Base-by-base conservation (phyloP, 2,329 filamentous ascomycete genomes). In the Capronia epimyces region DNA sequence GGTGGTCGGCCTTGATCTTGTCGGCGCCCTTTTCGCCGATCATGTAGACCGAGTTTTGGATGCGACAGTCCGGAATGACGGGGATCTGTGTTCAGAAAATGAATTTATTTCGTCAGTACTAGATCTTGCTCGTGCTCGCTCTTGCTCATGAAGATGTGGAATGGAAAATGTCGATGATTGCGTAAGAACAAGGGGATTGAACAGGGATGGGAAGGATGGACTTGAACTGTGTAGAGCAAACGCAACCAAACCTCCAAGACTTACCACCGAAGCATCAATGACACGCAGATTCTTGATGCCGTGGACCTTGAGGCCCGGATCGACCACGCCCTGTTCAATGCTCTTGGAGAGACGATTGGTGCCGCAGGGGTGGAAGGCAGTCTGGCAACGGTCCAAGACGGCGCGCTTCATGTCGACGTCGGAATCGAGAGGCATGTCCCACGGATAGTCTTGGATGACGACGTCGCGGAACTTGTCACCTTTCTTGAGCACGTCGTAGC, bases 41-140 rank as follows among this genome's bases (percentile, higher is more conserved):
- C 74, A 78, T 79, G 57, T 83, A 83, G 1, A 82, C 78, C 1
- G 75, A 72, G 50, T 79, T 81, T 62, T 82, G 79, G 42, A 81
- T 81, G 1, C 78, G 73, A 67, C 78, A 70, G 71, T 79, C 52
- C 62, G 78, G 64, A 72, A 79, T 63, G 8, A 80, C 69, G 0
- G 79, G 79, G n/a, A n/a, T n/a, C n/a, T n/a, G n/a, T n/a, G n/a
- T n/a, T n/a, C n/a, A n/a, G n/a, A n/a, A n/a, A n/a, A n/a, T n/a
- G n/a, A n/a, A n/a, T n/a, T n/a, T n/a, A n/a, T n/a, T n/a, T n/a
- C n/a, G n/a, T n/a, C n/a, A n/a, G n/a, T n/a, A n/a, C n/a, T n/a
- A n/a, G n/a, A n/a, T n/a, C n/a, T n/a, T n/a, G n/a, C n/a, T n/a
- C n/a, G n/a, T n/a, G n/a, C n/a, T n/a, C n/a, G n/a, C n/a, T n/a